Base-by-base conservation (phyloP, 768 basidiomycete species). In the Termitomyces sp. region DNA sequence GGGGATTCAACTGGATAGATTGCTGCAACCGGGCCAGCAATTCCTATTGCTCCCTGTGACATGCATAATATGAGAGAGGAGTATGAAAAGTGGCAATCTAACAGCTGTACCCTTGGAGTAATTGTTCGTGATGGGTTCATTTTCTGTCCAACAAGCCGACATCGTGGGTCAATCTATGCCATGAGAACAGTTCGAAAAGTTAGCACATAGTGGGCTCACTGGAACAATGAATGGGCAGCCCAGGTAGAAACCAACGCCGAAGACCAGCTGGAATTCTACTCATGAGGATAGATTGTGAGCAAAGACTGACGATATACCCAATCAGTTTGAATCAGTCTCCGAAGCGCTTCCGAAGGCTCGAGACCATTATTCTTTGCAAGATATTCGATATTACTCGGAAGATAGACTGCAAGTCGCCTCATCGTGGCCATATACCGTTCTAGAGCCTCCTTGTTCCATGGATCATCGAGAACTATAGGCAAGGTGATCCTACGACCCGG, bases 111-210 rank as follows among this genome's bases (percentile, higher is more conserved):
- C 45, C 82, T 75, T 9, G 87, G 85, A 0, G 88, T 90, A 61
- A 77, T 86, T 0, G 86, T 86, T 8, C 88, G 74, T 0, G 86
- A 87, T 0, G 88, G 88, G 59, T 90, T 90, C 85, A 89, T 88
- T 70, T 90, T 91, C 61, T 89, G 88, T 0, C 84, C 86, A 5
- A 85, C 78, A 0, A 90, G 70, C 42, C 86, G 75, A 60, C 80
- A 82, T 36, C 84, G 74, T 8, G 83, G 84, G 66, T 86, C 84
- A 17, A 87, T 77, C 84, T 42, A 61, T 15, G 25, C 6, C 36
- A 15, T 31, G 10, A 32, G 11, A 54, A 32, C 10, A 34, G n/a
- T 31, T 12, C 1, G 5, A 32, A 43, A n/a, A 14, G n/a, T 6
- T 20, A 11, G n/a, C 3, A 32, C 29, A 49, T 14, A 5, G 25